These are phyloP conservation scores for Pittosporum tobira DNA, from an alignment of 129 eudicot species.

Conservation along the genomic window DNA sequence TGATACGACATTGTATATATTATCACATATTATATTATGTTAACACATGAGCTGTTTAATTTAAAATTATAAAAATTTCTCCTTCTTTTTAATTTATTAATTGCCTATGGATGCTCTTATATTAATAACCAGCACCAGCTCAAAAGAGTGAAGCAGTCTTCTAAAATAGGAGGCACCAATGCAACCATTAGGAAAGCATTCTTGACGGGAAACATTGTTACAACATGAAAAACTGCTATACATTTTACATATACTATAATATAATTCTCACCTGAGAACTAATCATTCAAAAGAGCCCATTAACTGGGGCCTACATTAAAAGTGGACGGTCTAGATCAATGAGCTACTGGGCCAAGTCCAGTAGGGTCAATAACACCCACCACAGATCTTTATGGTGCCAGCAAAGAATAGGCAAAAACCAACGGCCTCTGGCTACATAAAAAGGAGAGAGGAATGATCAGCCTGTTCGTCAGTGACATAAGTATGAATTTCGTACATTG, in stretches of 20 bases:
- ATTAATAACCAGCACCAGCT: background rate
- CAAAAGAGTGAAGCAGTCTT: no score
- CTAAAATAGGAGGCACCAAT: no score
- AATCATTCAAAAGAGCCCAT: constrained; percentile 50
- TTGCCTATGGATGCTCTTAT: no score
- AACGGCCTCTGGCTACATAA: constrained; percentile 18
- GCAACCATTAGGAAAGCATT: constrained; percentile 1
- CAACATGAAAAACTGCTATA: constrained; percentile 23
- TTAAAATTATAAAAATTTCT: no score
- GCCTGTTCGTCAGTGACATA: constrained; percentile 59
- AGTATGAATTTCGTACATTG: constrained; percentile 26
- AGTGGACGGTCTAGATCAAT: constrained; percentile 56
- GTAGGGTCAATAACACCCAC: constrained; percentile 55
- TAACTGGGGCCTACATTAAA: constrained; percentile 14
- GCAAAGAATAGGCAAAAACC: constrained; percentile 5
- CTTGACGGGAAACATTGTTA: constrained; percentile 15
- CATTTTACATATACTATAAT: constrained; percentile 38
- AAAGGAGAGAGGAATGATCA: constrained; percentile 55
- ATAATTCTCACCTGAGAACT: constrained; percentile 24
- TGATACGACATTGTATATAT: constrained; percentile 3
- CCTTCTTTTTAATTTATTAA: no score
- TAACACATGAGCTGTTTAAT: no score
- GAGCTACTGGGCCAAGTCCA: constrained; percentile 30
- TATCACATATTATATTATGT: background rate
- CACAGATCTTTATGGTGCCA: constrained; percentile 50